Evolutionary conservation across 208 protist genomes (phyloP), one percentile per base, ranked within the genome.

Genomic region (Leishmania martiniquensis): DNA sequence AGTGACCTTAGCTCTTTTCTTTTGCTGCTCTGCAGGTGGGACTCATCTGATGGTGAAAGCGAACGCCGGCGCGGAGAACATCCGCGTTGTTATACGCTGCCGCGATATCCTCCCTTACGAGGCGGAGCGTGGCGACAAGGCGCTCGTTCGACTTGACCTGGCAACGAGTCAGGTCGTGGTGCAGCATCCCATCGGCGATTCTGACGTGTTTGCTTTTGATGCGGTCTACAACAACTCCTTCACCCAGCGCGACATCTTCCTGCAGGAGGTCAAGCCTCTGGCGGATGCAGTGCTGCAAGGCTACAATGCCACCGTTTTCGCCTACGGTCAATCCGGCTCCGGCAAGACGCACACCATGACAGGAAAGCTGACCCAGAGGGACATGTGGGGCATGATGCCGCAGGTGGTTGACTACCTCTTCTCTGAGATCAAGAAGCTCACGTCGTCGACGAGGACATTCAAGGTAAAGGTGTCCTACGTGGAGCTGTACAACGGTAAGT

Each of bases 331-430:
- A 88, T 97, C 95, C 42, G 95, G 95, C 69, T 96, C 92, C 29
- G 95, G 95, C 83, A 98, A 98, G 89, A 98, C 95, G 54, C 87
- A 94, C 83, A 98, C 95, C 39, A 98, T 98, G 93, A 97, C 93
- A 3, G 95, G 95, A 85, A 93, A 94, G 51, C 85, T 96, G 45
- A 88, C 67, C 72, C 86, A 91, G 60, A 68, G 82, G 15, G 89
- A 96, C 71, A 89, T 80, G 87, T 96, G 90, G 86, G 95, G 95
- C 91, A 96, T 98, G 87, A 97, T 98, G 93, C 95, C 93, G 12
- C 93, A 97, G 77, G 91, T 95, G 1, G 87, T 98, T 5, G 90
- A 95, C 80, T 93, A 93, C 77, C 75, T 98, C 52, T 98, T 98
- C 75, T 88, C 85, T 47, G 92, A 96, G 72, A 91, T 96, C 54